A percentile compares a stretch with the other conserved stretches of the same genome.
Conservation (phyloP, 1,284 basidiomycete genomes). For the Lentinula novae-zelandiae region DNA sequence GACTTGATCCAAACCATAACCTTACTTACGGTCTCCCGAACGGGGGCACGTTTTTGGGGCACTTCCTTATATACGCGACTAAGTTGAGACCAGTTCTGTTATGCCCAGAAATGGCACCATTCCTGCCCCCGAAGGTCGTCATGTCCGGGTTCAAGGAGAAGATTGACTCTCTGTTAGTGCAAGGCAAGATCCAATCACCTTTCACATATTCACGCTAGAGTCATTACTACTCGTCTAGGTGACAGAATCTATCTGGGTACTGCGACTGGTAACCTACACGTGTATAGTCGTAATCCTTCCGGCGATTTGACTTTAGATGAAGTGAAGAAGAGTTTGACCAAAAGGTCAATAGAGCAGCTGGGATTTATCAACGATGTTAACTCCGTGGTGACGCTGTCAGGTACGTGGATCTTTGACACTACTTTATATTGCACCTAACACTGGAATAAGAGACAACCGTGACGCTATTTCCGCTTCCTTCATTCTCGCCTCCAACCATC, state of each 20-base stretch:
- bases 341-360: conserved; percentile 81
- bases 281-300: conserved; percentile 12
- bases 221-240: neutral
- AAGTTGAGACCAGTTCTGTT: neutral
- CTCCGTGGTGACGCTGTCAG: conserved; percentile 78
- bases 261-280: conserved; percentile 12
- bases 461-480: conserved; percentile 63
- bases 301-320: conserved; percentile 51
- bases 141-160: conserved; percentile 45
- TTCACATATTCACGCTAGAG: neutral
- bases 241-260: conserved; percentile 15
- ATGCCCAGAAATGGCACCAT: conserved; percentile 37
- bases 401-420: conserved; percentile 39
- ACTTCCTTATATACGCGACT: neutral
- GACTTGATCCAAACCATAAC: neutral
- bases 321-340: conserved; percentile 61
- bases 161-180: conserved; percentile 37
- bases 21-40: neutral
- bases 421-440: neutral
- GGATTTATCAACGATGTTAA: conserved; percentile 82
- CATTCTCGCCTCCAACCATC: conserved; percentile 63
- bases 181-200: conserved; percentile 19
- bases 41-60: neutral
- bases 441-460: conserved; percentile 49
- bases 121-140: conserved; percentile 33